phyloP scores from a whole-genome alignment of 2,329 filamentous ascomycete genomes.

The Cryoendolithus antarcticus region DNA sequence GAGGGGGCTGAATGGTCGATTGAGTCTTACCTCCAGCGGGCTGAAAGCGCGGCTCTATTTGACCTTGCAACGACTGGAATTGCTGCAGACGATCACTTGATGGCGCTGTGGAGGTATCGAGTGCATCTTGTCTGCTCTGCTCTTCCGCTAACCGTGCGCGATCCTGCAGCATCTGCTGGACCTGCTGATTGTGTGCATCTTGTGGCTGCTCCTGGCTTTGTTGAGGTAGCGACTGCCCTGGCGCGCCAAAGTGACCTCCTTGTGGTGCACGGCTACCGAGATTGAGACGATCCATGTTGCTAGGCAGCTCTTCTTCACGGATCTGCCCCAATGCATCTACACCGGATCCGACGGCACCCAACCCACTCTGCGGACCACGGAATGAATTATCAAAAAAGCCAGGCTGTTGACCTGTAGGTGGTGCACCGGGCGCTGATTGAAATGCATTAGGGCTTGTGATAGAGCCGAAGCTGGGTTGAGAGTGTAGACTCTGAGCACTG shows the following conservation, averaged over 20 bases:
- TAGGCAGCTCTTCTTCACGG: conserved; percentile 59
- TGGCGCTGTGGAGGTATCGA: conserved; percentile 33
- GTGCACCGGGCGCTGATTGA: conserved; percentile 47
- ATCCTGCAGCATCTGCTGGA: conserved; percentile 49
- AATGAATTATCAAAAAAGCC: conserved; percentile 59
- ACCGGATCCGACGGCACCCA: conserved; percentile 34
- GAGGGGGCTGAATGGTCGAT: conserved; percentile 10
- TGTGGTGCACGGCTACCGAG: conserved; percentile 36
- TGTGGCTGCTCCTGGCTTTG: conserved; percentile 14
- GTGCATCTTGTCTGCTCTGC: conserved; percentile 43
- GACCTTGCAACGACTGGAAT: conserved; percentile 63
- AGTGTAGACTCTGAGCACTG: conserved; percentile 89
- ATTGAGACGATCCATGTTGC: conserved; percentile 53
- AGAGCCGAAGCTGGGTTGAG: conserved; percentile 90
- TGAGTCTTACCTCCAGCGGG: conserved; percentile 19
- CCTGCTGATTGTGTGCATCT: conserved; percentile 41
- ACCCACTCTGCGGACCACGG: conserved; percentile 26
- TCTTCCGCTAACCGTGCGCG: conserved; percentile 48
- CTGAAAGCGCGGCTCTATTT: conserved; percentile 12
- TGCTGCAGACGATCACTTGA: conserved; percentile 61
- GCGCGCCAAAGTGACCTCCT: conserved; percentile 34
- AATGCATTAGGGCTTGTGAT: conserved; percentile 73
- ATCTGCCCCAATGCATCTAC: conserved; percentile 33
- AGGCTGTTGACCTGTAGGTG: conserved; percentile 30
- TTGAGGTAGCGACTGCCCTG: conserved; percentile 31